Percentiles rank a stretch among this genome's conserved stretches.
Evolutionary conservation across 352 stramenopile genomes (phyloP).

Genomic region (Phytophthora hybrid): DNA sequence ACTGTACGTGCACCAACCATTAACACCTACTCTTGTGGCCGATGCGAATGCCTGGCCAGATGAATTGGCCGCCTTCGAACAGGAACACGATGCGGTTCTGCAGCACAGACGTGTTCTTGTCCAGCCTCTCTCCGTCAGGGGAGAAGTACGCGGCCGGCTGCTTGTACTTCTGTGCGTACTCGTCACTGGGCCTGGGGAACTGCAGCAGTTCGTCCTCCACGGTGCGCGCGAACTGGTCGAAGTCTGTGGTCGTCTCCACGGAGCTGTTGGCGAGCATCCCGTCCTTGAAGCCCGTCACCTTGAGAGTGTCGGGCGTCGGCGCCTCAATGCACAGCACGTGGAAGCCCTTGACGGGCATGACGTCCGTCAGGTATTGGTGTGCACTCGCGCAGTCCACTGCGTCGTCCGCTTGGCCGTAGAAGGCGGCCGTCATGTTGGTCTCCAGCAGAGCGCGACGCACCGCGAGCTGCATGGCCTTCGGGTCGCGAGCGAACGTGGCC

Average conservation of each 20-base stretch:
- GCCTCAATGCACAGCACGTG: conserved; percentile 73
- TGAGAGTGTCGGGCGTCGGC: conserved; percentile 50
- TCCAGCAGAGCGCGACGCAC: conserved; percentile 14
- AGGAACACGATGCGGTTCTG: conserved; percentile 67
- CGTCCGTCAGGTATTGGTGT: conserved; percentile 61
- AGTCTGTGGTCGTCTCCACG: conserved; percentile 49
- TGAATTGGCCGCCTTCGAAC: conserved; percentile 81
- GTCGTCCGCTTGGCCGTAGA: not conserved
- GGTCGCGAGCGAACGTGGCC: conserved; percentile 27
- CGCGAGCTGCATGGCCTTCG: conserved; percentile 22
- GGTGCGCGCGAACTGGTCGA: conserved; percentile 40
- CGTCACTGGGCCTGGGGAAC: conserved; percentile 40
- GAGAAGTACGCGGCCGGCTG: conserved; percentile 76
- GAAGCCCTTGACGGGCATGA: conserved; percentile 70
- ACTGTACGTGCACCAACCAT: not conserved
- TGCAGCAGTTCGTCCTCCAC: conserved; percentile 54
- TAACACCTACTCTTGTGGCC: conserved; percentile 67
- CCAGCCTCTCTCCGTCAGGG: conserved; percentile 54
- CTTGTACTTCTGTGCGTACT: conserved; percentile 59
- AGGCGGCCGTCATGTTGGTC: not conserved
- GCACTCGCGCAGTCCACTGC: conserved; percentile 49
- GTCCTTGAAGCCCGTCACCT: conserved; percentile 68
- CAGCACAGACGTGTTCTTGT: conserved; percentile 50
- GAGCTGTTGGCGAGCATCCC: conserved; percentile 44
- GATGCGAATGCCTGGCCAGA: conserved; percentile 74